phyloP scores from a whole-genome alignment of 805 yeast genomes.

The Saturnispora dispora region DNA sequence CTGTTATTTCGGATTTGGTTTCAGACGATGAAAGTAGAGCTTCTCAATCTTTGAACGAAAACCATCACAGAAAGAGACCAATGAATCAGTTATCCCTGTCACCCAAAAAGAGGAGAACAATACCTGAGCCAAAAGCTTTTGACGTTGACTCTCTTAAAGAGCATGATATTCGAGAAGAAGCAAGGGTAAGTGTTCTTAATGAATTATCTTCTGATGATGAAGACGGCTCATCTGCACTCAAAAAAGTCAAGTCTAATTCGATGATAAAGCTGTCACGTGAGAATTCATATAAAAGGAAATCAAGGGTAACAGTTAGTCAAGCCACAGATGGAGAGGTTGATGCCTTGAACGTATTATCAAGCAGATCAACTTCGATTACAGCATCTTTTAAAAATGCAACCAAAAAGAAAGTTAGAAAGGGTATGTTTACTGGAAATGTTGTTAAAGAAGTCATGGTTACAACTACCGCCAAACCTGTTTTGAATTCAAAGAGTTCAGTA shows the following conservation, averaged over 20 bases:
- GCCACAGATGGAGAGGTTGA: slow-evolving; percentile 8
- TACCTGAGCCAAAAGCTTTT: slow-evolving; percentile 4
- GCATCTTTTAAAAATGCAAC: slow-evolving; percentile 20
- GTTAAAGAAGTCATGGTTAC: slow-evolving; percentile 25
- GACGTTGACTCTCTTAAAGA: slow-evolving; percentile 7
- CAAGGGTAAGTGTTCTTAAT: slow-evolving; percentile 8
- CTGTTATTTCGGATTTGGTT: slow-evolving; percentile 13
- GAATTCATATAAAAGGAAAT: slow-evolving; percentile 1
- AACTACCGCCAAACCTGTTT: slow-evolving; percentile 19
- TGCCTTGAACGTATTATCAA: slow-evolving; percentile 19
- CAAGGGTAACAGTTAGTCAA: neutral
- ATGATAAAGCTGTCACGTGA: slow-evolving; percentile 49
- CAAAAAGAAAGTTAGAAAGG: slow-evolving; percentile 13
- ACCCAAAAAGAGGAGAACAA: slow-evolving; percentile 14
- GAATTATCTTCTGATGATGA: slow-evolving; percentile 23
- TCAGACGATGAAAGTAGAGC: slow-evolving; percentile 14
- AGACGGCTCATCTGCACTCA: slow-evolving; percentile 31
- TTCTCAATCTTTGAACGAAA: slow-evolving; percentile 14
- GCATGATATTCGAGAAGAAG: slow-evolving; percentile 1
- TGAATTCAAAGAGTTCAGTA: slow-evolving; percentile 22
- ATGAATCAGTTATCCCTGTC: slow-evolving; percentile 15
- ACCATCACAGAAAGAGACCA: slow-evolving; percentile 14
- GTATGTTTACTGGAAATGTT: slow-evolving; percentile 20
- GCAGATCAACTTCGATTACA: slow-evolving; percentile 21
- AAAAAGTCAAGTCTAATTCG: slow-evolving; percentile 21